phyloP scores from a whole-genome alignment of 1,284 basidiomycete species.

The Moesziomyces parantarcticus region DNA sequence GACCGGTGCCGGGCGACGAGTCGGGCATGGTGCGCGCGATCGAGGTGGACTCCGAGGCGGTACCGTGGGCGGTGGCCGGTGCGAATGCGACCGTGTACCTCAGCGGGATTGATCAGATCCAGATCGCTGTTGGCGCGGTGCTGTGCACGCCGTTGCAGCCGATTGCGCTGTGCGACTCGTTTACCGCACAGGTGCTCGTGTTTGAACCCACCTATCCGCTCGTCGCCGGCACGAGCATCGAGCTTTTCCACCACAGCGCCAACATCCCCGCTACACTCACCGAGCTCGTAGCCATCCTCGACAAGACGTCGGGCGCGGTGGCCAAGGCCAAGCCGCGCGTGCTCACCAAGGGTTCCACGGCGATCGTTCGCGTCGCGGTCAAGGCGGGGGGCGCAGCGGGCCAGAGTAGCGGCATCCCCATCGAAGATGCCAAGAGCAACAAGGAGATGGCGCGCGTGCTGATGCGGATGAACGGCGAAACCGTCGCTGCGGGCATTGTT shows the following conservation, averaged over 20 bases:
- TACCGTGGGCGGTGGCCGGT: conserved; percentile 90
- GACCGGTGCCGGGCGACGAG: conserved; percentile 92
- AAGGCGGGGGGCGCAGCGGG: conserved; percentile 47
- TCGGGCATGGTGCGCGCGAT: conserved; percentile 82
- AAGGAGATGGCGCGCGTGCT: conserved; percentile 96
- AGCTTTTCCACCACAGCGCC: conserved; percentile 88
- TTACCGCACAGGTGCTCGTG: conserved; percentile 88
- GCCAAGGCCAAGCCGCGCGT: conserved; percentile 82
- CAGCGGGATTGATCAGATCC: conserved; percentile 83
- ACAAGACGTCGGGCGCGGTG: conserved; percentile 80
- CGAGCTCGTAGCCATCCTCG: conserved; percentile 81
- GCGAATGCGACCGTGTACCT: conserved; percentile 88
- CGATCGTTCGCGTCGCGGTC: conserved; percentile 79
- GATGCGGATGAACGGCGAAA: conserved; percentile 88
- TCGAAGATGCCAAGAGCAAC: conserved; percentile 85
- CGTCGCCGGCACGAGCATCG: conserved; percentile 83
- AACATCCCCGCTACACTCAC: conserved; percentile 89
- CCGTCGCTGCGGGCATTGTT: conserved; percentile 84
- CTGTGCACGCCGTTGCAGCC: conserved; percentile 77
- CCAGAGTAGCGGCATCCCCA: conserved; percentile 49
- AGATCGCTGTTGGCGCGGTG: conserved; percentile 86
- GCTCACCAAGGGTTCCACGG: conserved; percentile 82
- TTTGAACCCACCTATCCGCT: conserved; percentile 93
- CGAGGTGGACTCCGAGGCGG: conserved; percentile 81
- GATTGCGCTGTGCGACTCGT: conserved; percentile 80